Evolutionary conservation across 768 basidiomycete species (phyloP).

Genomic region (Serendipita indica): DNA sequence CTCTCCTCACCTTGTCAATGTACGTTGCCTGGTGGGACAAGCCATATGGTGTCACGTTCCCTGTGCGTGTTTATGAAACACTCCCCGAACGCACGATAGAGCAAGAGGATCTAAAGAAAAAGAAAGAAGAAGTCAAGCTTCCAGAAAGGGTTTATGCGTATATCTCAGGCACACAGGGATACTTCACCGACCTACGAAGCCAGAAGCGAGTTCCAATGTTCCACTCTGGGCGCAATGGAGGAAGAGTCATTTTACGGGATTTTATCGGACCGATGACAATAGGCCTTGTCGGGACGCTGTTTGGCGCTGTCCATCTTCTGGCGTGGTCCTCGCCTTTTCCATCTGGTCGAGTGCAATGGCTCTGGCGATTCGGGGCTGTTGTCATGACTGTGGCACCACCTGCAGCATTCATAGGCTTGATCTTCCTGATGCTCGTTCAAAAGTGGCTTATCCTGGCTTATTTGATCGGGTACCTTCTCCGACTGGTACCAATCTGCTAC

Average conservation of each 20-base stretch:
- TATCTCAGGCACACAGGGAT: no score
- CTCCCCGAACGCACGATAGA: no score
- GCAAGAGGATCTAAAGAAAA: no score
- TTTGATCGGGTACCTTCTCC: no score
- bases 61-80: not conserved
- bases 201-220: not conserved
- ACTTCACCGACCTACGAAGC: not conserved
- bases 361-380: not conserved
- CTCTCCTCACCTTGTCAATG: not conserved
- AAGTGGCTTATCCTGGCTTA: no score
- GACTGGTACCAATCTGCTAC: no score
- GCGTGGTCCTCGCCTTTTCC: not conserved
- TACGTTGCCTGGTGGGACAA: not conserved
- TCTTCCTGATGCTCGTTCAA: no score
- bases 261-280: not conserved
- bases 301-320: not conserved
- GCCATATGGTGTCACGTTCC: not conserved
- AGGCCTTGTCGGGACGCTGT: not conserved
- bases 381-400: not conserved
- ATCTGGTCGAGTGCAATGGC: not conserved
- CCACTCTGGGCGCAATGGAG: not conserved
- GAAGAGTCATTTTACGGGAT: not conserved
- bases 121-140: no score
- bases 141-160: no score
- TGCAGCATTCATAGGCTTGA: no score